Conservation (phyloP, 2,329 filamentous ascomycete genomes). For the Sporothrix humicola region DNA sequence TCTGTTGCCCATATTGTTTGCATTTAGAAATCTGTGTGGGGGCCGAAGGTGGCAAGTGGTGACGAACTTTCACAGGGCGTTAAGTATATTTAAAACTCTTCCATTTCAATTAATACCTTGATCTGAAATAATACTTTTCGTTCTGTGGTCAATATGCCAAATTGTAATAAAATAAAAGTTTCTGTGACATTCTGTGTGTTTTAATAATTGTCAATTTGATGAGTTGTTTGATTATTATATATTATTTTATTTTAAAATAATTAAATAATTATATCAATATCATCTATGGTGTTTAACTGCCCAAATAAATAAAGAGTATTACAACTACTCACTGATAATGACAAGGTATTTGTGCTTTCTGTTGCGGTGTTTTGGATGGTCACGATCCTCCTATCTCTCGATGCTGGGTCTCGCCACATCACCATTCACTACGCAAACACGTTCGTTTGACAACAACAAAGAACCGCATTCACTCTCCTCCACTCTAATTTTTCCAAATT, state of each 20-base stretch:
- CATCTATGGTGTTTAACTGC: too few species aligned
- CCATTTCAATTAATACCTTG: neutral
- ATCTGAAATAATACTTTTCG: neutral
- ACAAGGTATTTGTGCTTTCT: too few species aligned
- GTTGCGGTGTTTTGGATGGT: neutral
- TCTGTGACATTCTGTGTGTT: too few species aligned
- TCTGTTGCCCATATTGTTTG: neutral
- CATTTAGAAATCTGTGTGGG: neutral
- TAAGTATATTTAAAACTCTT: neutral
- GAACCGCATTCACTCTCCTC: neutral
- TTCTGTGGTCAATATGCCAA: too few species aligned
- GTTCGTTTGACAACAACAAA: conserved; percentile 8
- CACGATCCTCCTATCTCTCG: neutral
- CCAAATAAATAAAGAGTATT: too few species aligned
- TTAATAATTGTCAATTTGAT: too few species aligned
- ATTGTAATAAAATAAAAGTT: too few species aligned
- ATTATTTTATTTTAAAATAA: too few species aligned
- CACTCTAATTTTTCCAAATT: neutral
- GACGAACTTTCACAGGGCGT: neutral
- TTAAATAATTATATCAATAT: too few species aligned
- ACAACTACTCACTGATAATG: too few species aligned
- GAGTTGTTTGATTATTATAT: too few species aligned
- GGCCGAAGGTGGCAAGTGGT: neutral
- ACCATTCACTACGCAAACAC: conserved; percentile 10
- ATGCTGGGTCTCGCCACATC: neutral